phyloP scores from a whole-genome alignment of 345 rosid species.

The Heritiera fomes region DNA sequence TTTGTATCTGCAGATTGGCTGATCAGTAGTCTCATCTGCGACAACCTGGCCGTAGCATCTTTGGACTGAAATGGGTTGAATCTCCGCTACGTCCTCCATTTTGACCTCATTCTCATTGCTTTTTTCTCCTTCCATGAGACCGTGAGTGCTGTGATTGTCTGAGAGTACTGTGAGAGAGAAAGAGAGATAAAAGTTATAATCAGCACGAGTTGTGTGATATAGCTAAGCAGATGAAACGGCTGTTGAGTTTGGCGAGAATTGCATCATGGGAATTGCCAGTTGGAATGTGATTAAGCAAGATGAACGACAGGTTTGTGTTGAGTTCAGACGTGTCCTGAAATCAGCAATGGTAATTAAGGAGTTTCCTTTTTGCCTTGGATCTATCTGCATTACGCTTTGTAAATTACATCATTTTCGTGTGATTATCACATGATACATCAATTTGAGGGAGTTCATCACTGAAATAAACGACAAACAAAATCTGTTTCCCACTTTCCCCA shows the following conservation, averaged over 20 bases:
- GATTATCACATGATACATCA: slow-evolving; percentile 15
- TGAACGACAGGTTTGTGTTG: slow-evolving; percentile 15
- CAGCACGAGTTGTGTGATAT: background rate
- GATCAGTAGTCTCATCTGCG: background rate
- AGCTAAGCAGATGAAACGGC: slow-evolving; percentile 13
- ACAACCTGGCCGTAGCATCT: background rate
- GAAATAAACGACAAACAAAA: background rate
- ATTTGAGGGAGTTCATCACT: background rate
- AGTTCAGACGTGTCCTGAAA: slow-evolving; percentile 8
- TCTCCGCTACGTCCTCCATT: background rate
- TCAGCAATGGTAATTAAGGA: background rate
- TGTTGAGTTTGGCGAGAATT: slow-evolving; percentile 13
- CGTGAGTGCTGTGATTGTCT: background rate
- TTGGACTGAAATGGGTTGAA: slow-evolving; percentile 6
- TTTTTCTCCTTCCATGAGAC: slow-evolving; percentile 2
- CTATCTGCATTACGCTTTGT: background rate
- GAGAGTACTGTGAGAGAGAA: background rate
- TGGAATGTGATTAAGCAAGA: background rate
- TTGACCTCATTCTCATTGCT: background rate
- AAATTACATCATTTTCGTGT: background rate
- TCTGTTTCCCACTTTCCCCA: background rate
- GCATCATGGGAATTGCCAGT: slow-evolving; percentile 16
- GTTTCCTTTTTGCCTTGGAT: slow-evolving; percentile 8
- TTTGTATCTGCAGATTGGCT: slow-evolving; percentile 7
- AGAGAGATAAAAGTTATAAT: background rate